Base-by-base conservation (phyloP, 2,329 filamentous ascomycete species). In the Verticillium albo-atrum region DNA sequence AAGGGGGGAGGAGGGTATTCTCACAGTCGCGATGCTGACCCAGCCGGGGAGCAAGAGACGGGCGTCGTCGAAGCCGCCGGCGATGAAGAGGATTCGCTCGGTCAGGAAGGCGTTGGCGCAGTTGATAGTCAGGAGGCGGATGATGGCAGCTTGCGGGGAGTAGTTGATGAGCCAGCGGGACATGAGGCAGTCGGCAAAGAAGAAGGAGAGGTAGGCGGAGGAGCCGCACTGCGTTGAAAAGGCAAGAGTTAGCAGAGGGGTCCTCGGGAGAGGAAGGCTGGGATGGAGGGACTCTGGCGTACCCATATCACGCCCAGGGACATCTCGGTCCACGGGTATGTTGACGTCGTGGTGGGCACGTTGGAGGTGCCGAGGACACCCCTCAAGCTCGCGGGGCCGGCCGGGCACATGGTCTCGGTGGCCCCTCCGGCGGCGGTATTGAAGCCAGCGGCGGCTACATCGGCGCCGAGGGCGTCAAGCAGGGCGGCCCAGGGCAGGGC, bases 161-260 rank as follows among this genome's bases (percentile, higher is more conserved):
- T 94, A 95, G 72, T 92, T 89, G 66, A 94, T 82, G 67, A 95
- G 87, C 89, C 90, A 93, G 75, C 90, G 81, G 62, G 89, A 92
- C 89, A 93, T 92, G 68, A 93, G 83, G 73, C 89, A 91, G 75
- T 93, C 90, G 60, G 89, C 90, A 71, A 93, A 93, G 77, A 91
- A 90, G 74, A 91, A 93, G 56, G 89, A 89, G 61, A 92, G 82
- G 72, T 92, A 91, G 58, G 88, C 90, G 23, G 89, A 90, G 60
- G 89, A 87, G 68, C 84, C 86, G 76, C 89, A 92, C 89, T 91
- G 68, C 25, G 56, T 42, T 28, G 4, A 35, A 27, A 6, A 60
- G 61, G 50, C 66, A 59, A 57, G 58, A 35, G 64, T 60, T 50
- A 60, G 64, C 32, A 50, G 52, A 30, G 23, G 17, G n/a, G 25